Base-by-base conservation (phyloP, 140 eudicot genomes). In the Stevia rebaudiana region DNA sequence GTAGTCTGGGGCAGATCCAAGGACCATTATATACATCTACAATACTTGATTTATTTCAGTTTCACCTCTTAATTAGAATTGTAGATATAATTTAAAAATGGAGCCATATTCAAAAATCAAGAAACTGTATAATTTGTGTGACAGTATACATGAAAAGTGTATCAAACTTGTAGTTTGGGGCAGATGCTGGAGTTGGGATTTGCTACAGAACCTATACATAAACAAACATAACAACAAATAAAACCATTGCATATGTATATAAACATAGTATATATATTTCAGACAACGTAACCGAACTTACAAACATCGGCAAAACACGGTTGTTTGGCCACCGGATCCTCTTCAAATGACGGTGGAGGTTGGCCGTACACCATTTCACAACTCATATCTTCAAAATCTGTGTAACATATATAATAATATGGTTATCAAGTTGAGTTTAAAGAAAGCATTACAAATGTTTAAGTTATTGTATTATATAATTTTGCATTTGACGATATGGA, bases 351-450 rank as follows among this genome's bases (percentile, higher is more conserved):
- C 0, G 98, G 98, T 12, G 98, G 98, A 63, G 76, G 74, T 77
- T 88, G 98, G 37, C 98, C 98, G 44, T 92, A 92, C 46, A 85
- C 84, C 98, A 92, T 92, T 60, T 92, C 98, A 44, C 98, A 92
- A 71, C 98, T 92, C 98, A 92, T 92, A 49, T 92, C 98, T 76
- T 92, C 98, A 79, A 92, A 92, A 80, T 92, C 98, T 92, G 77
- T 66, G 30, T 8, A 30, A 18, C n/a, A n/a, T n/a, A 47, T 13
- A 64, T 3, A 53, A 56, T 15, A 11, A 33, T 24, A 2, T 7
- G 18, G 60, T 61, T 31, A 49, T 28, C 12, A 16, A 18, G 41
- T 73, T 19, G 3, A 15, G 21, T 30, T 25, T 11, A 21, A 15
- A 6, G 0, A 23, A 6, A 35, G 5, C 15, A 21, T 12, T 28